phyloP scores from a whole-genome alignment of 2,329 filamentous ascomycete genomes.

The Cercospora brassicicola region DNA sequence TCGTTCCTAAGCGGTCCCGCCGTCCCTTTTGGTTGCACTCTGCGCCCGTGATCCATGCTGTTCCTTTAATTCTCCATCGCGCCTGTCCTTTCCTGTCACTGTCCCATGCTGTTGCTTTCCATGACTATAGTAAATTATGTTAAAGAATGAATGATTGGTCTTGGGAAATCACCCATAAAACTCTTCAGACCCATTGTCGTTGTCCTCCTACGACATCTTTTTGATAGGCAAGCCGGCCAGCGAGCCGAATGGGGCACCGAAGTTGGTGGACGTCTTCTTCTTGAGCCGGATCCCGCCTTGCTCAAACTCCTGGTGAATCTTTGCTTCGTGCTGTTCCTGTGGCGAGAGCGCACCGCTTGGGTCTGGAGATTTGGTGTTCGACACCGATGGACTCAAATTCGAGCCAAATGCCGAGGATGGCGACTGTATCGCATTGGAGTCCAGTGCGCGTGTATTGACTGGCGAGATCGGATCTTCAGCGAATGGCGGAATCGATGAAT shows the following conservation, averaged over 20 bases:
- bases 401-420: constrained; percentile 21
- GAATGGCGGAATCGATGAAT: not conserved
- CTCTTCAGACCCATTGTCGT: not conserved
- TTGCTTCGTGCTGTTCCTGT: constrained; percentile 29
- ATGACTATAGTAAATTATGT: constrained; percentile 10
- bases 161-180: not conserved
- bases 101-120: not conserved
- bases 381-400: constrained; percentile 21
- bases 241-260: constrained; percentile 40
- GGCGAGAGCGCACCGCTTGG: constrained; percentile 21
- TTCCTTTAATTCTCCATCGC: not conserved
- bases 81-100: constrained; percentile 1
- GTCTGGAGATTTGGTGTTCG: constrained; percentile 15
- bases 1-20: constrained; percentile 6
- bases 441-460: constrained; percentile 1
- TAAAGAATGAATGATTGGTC: constrained; percentile 9
- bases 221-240: constrained; percentile 36
- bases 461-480: constrained; percentile 4
- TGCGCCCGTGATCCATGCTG: constrained; percentile 4
- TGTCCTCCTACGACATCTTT: constrained; percentile 24
- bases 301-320: constrained; percentile 34
- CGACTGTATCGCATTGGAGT: constrained; percentile 16
- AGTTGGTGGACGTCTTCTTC: constrained; percentile 41
- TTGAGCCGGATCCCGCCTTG: constrained; percentile 40
- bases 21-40: not conserved